Conservation (phyloP, 371 early-diverging fungal genomes). For the Mortierella sp. region DNA sequence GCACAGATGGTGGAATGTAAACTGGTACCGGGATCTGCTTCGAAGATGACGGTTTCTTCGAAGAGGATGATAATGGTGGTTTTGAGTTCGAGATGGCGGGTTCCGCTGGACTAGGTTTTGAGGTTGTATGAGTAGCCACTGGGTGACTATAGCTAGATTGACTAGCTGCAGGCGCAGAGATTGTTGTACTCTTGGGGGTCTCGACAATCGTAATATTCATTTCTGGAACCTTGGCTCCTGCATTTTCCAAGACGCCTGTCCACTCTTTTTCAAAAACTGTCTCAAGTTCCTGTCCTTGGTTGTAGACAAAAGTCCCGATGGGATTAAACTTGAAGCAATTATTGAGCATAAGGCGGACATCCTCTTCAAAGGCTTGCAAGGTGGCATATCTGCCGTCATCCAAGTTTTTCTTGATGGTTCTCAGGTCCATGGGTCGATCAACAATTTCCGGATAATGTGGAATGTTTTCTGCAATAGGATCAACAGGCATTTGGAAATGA, state of each 20-base stretch:
- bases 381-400: constrained; percentile 68
- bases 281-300: constrained; percentile 79
- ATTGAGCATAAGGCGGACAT: constrained; percentile 75
- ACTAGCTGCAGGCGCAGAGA: not conserved
- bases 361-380: constrained; percentile 65
- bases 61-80: constrained; percentile 11
- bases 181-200: constrained; percentile 45
- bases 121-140: not conserved
- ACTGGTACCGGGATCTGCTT: constrained; percentile 32
- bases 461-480: constrained; percentile 83
- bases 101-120: not conserved
- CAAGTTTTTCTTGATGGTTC: constrained; percentile 88
- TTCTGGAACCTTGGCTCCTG: constrained; percentile 42
- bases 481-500: constrained; percentile 90
- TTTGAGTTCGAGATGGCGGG: not conserved
- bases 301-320: constrained; percentile 83
- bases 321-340: constrained; percentile 96
- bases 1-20: constrained; percentile 30
- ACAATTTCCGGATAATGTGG: constrained; percentile 90
- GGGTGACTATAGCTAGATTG: not conserved
- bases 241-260: constrained; percentile 22
- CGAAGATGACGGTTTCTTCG: constrained; percentile 21
- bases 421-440: constrained; percentile 96
- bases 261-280: constrained; percentile 70
- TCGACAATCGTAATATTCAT: constrained; percentile 65